Evolutionary conservation across 2,329 filamentous ascomycete species (phyloP), one percentile per base, ranked within the genome.

Genomic region (Phialocephala subalpina): DNA sequence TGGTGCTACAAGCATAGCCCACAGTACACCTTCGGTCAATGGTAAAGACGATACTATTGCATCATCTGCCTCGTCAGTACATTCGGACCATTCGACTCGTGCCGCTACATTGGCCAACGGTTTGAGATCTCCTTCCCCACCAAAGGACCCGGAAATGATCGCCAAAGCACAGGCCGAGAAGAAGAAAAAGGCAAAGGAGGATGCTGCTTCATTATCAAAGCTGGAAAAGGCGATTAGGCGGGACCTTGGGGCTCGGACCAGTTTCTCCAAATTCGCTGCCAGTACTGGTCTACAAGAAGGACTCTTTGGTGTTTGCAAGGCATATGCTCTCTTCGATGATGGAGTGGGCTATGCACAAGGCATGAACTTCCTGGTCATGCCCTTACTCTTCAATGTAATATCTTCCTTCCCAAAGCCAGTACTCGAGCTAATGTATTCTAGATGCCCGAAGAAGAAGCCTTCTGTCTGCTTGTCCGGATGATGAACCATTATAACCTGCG

Each of bases 311-410:
- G 88, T 99, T 40, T 99, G 96, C 82, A 99, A 98, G 79, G 94
- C 96, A 1, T 99, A 99, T 80, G 96, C 96, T 16, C 83, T 99
- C 35, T 98, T 94, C 73, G 96, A 99, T 75, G 94, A 97, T 75
- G 91, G 86, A 8, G 96, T 99, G 40, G 95, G 96, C 36, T 99
- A 99, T 78, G 95, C 97, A 0, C 96, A 99, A 79, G 96, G 96
- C 76, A 97, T 99, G 92, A 99, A 98, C 77, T 99, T 99, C 75
- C 88, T 99, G 66, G 92, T 94, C 58, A 98, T 98, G 94, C 96
- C 97, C 27, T 79, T 99, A 20, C 83, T 99, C 1, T 97, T 99
- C 81, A 98, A 97, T 77, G 90, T 78, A 18, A 45, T 60, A 89
- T 78, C 18, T 49, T 60, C 49, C 33, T 11, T 27, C 22, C 29